These are phyloP conservation scores for Thelonectria discophora DNA, from an alignment of 2,329 filamentous ascomycete genomes.

Conservation along the genomic window DNA sequence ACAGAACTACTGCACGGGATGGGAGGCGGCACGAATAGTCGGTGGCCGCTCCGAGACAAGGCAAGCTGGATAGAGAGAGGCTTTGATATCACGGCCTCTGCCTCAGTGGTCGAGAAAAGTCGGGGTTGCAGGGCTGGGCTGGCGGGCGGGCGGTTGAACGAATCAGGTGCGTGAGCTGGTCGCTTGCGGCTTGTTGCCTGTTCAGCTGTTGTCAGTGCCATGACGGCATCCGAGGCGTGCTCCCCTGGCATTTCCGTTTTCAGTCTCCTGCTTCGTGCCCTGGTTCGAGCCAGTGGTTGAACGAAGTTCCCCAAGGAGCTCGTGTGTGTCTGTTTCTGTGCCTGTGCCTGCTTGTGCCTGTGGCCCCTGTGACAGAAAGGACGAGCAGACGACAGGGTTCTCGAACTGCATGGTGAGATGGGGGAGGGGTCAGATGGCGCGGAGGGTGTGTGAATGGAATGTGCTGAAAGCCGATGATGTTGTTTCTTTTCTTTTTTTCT, in stretches of 20 bases:
- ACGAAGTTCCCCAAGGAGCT: constrained; percentile 4
- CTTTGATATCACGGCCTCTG: neutral
- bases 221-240: neutral
- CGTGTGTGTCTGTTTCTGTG: constrained; percentile 10
- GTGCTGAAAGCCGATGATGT: neutral
- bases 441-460: neutral
- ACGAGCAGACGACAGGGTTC: neutral
- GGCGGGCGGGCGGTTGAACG: constrained; percentile 1
- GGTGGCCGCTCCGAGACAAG: neutral
- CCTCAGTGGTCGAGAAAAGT: neutral
- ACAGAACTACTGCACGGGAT: constrained; percentile 18
- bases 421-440: too few species aligned
- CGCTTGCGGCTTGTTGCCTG: neutral
- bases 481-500: neutral
- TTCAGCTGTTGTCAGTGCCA: neutral
- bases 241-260: constrained; percentile 20
- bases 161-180: neutral
- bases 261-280: constrained; percentile 14
- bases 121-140: constrained; percentile 8
- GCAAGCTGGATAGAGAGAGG: neutral
- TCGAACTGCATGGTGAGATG: neutral
- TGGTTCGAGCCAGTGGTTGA: constrained; percentile 2
- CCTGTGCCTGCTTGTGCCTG: constrained; percentile 13
- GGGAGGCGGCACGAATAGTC: neutral
- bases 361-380: constrained; percentile 9